Conservation (phyloP, 2,329 filamentous ascomycete genomes). For the Alternaria triticina region DNA sequence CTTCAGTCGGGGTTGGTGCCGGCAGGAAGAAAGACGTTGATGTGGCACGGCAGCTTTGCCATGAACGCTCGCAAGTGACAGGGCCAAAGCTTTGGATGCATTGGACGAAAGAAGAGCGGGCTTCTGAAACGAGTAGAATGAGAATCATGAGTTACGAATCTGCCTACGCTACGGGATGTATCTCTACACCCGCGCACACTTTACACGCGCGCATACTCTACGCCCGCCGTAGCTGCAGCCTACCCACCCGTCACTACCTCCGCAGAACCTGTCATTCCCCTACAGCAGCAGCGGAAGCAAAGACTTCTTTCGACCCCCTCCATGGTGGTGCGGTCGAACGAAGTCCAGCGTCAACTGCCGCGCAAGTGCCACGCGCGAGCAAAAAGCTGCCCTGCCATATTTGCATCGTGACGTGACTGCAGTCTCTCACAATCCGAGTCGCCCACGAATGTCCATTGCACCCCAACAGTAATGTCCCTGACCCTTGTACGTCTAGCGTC, state of each 20-base stretch:
- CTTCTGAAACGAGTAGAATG: rapidly evolving
- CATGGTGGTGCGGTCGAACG: neutral
- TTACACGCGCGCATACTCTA: neutral
- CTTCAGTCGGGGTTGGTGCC: neutral
- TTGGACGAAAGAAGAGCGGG: neutral
- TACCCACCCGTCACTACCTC: neutral
- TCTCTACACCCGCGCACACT: neutral
- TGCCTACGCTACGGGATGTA: neutral
- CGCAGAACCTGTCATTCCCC: neutral
- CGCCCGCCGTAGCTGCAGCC: neutral
- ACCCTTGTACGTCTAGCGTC: neutral
- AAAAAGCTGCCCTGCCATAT: neutral
- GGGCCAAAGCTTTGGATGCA: neutral
- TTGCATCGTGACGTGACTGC: neutral
- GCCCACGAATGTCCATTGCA: neutral
- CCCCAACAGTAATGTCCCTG: neutral
- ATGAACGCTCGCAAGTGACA: neutral
- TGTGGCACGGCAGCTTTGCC: neutral
- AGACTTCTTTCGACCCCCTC: neutral
- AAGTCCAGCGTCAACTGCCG: neutral
- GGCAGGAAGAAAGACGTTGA: neutral
- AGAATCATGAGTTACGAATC: neutral
- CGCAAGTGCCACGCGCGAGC: neutral
- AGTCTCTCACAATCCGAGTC: neutral
- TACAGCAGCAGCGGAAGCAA: neutral